These are phyloP conservation scores for Candida easanensis DNA, from an alignment of 805 yeast species.

Conservation along the genomic window DNA sequence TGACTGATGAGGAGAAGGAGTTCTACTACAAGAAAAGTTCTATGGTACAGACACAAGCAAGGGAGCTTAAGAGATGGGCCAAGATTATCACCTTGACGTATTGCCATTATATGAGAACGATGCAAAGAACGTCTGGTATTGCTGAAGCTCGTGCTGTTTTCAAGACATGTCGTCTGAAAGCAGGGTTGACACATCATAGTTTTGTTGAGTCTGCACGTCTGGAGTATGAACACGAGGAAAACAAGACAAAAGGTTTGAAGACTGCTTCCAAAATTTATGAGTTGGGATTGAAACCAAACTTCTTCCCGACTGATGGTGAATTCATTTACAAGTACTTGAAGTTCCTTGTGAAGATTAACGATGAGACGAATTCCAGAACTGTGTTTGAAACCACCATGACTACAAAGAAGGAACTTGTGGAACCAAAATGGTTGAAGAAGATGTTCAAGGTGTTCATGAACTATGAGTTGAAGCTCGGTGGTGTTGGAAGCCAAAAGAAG, in stretches of 20 bases:
- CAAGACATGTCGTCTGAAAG: slow-evolving; percentile 57
- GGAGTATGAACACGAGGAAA: slow-evolving; percentile 52
- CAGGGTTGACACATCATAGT: slow-evolving; percentile 63
- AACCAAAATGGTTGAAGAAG: slow-evolving; percentile 36
- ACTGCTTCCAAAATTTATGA: slow-evolving; percentile 78
- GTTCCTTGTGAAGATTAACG: slow-evolving; percentile 66
- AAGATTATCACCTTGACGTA: slow-evolving; percentile 61
- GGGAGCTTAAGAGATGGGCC: slow-evolving; percentile 18
- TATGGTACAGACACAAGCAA: slow-evolving; percentile 9
- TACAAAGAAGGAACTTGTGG: slow-evolving; percentile 33
- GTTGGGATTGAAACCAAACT: slow-evolving; percentile 60
- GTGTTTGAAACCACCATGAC: slow-evolving; percentile 71
- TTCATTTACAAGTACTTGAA: slow-evolving; percentile 69
- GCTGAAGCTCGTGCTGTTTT: slow-evolving; percentile 73
- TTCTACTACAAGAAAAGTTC: slow-evolving; percentile 14
- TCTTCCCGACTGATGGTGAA: slow-evolving; percentile 48
- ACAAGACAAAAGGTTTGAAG: slow-evolving; percentile 49
- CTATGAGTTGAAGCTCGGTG: slow-evolving; percentile 69
- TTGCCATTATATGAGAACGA: slow-evolving; percentile 65
- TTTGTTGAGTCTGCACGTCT: slow-evolving; percentile 79
- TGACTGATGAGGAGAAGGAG: slow-evolving; percentile 11
- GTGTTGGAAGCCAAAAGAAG: slow-evolving; percentile 43
- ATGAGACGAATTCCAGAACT: slow-evolving; percentile 70
- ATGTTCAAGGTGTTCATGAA: slow-evolving; percentile 58
- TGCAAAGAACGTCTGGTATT: slow-evolving; percentile 64